A percentile compares a stretch with the other conserved stretches of the same genome.
These are phyloP conservation scores for Mycosphaerella sp. DNA, from an alignment of 2,329 filamentous ascomycete species.

Conservation along the genomic window DNA sequence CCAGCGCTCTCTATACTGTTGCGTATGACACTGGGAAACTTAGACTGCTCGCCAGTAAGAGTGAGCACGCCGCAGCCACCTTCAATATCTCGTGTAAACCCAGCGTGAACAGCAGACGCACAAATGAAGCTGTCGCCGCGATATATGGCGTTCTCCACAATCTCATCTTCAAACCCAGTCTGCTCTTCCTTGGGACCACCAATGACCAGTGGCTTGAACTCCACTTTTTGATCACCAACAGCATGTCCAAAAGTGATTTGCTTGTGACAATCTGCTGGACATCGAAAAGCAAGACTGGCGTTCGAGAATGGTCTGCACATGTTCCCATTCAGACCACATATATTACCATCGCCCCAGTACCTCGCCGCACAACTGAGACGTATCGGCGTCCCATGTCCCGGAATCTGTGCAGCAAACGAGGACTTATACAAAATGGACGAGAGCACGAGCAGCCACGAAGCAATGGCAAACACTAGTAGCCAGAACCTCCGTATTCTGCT, in stretches of 20 bases:
- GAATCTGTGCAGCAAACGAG: conserved; percentile 54
- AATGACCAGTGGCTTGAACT: conserved; percentile 51
- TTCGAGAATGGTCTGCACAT: conserved; percentile 69
- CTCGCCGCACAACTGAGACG: conserved; percentile 61
- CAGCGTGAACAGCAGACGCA: conserved; percentile 75
- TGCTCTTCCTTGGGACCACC: conserved; percentile 44
- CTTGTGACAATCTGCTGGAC: conserved; percentile 64
- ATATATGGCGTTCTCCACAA: conserved; percentile 56
- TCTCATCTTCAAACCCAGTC: conserved; percentile 34
- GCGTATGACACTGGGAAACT: conserved; percentile 58
- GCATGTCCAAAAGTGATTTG: conserved; percentile 65
- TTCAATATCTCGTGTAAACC: conserved; percentile 61
- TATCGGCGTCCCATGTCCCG: conserved; percentile 60
- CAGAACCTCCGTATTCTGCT: conserved; percentile 53
- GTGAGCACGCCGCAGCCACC: conserved; percentile 80
- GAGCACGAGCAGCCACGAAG: conserved; percentile 65
- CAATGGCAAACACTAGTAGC: conserved; percentile 55
- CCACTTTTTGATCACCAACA: conserved; percentile 61
- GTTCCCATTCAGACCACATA: conserved; percentile 67
- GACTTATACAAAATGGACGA: conserved; percentile 61
- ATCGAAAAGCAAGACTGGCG: conserved; percentile 65
- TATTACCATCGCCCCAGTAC: conserved; percentile 65
- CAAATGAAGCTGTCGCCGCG: conserved; percentile 88
- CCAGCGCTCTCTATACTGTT: conserved; percentile 69
- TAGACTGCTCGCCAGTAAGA: conserved; percentile 61